These are phyloP conservation scores for Fusarium xyrophilum DNA, from an alignment of 2,329 filamentous ascomycete species.

Conservation along the genomic window DNA sequence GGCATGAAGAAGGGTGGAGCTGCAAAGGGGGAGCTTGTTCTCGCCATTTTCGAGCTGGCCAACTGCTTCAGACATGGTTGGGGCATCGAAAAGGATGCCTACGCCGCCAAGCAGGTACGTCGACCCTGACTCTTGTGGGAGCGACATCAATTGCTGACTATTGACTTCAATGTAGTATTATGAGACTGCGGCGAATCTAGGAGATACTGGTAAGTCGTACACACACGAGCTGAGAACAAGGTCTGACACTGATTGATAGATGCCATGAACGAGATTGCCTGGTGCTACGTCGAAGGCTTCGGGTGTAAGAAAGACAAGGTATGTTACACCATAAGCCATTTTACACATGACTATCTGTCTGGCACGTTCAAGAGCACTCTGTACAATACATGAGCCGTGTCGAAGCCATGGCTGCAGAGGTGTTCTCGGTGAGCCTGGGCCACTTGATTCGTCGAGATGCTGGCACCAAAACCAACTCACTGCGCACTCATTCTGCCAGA, in stretches of 20 bases:
- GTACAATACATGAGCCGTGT: constrained; percentile 14
- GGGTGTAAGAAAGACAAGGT: constrained; percentile 99
- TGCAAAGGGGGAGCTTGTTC: constrained; percentile 93
- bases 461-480: constrained; percentile 28
- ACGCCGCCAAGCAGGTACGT: constrained; percentile 76
- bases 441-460: constrained; percentile 24
- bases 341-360: constrained; percentile 6
- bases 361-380: constrained; percentile 4
- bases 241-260: constrained; percentile 57
- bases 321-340: constrained; percentile 51
- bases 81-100: constrained; percentile 85
- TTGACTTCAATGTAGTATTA: constrained; percentile 72
- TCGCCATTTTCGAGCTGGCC: constrained; percentile 94
- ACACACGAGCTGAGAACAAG: neutral
- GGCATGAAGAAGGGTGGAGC: constrained; percentile 92
- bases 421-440: constrained; percentile 23
- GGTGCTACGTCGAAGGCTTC: constrained; percentile 97
- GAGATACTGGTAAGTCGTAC: constrained; percentile 72
- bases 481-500: constrained; percentile 1
- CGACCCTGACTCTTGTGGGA: neutral
- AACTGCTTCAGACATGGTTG: constrained; percentile 95
- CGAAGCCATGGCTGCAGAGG: neutral
- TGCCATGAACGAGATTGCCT: constrained; percentile 95
- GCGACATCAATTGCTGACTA: constrained; percentile 10
- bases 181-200: constrained; percentile 94